Conservation (phyloP, 768 basidiomycete species). For the Hebeloma cylindrosporum region DNA sequence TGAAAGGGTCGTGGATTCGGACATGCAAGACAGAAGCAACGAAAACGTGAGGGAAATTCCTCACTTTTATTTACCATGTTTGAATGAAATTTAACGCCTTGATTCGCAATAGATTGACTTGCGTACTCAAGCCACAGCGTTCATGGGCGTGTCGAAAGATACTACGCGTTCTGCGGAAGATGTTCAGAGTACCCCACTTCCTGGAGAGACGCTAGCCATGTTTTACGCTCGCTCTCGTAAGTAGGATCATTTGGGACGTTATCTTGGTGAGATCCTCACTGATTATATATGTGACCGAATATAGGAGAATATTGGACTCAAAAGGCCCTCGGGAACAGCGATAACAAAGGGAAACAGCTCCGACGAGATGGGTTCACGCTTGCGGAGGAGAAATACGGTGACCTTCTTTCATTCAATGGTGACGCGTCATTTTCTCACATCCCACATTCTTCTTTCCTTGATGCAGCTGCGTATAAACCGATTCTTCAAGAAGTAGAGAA, state of each 20-base stretch:
- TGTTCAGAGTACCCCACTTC: constrained; percentile 69
- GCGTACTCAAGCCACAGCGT: constrained; percentile 35
- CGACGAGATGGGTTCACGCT: constrained; percentile 76
- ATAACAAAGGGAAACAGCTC: constrained; percentile 74
- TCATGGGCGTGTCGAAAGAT: constrained; percentile 66
- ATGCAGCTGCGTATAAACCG: constrained; percentile 74
- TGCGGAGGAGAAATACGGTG: constrained; percentile 73
- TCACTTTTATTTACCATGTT: neutral
- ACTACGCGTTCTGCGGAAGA: constrained; percentile 66
- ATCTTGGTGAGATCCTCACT: neutral
- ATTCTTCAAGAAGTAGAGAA: constrained; percentile 79
- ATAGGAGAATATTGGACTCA: constrained; percentile 82
- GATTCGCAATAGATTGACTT: constrained; percentile 28
- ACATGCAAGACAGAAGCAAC: neutral
- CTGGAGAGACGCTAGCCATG: constrained; percentile 79
- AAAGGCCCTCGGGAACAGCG: constrained; percentile 59
- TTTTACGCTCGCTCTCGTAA: constrained; percentile 82
- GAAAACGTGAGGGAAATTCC: constrained; percentile 3
- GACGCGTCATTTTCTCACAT: no score
- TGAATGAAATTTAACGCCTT: neutral
- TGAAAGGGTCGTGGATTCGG: neutral
- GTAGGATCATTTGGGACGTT: constrained; percentile 24
- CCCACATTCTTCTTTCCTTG: neutral
- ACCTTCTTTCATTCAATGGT: constrained; percentile 26
- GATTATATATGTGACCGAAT: neutral